Base-by-base conservation (phyloP, 1,284 basidiomycete species). In the Jaminaea rosea region DNA sequence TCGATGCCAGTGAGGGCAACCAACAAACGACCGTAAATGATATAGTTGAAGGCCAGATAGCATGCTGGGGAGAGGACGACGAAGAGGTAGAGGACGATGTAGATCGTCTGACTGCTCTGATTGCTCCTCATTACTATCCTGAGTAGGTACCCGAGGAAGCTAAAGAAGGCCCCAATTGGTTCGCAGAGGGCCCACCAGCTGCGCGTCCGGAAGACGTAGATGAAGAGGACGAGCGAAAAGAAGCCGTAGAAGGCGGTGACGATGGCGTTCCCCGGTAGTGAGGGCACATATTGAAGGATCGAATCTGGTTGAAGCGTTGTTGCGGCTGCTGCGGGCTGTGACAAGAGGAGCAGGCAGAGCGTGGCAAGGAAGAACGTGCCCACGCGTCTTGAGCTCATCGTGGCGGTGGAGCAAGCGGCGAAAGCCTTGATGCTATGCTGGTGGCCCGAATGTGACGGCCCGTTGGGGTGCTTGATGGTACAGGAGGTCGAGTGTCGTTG, bases 1-100 rank as follows among this genome's bases (percentile, higher is more conserved):
- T 15, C 29, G 29, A 31, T 31, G 29, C 29, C 29, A 55, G 15
- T 63, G 26, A 50, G 31, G 28, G 63, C 59, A 7, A 61, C 52
- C 1, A 59, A 56, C 49, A 62, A 49, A 2, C 63, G 44, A 27
- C 65, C 65, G 44, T 58, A 66, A n/a, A 59, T 34, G 17, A 66
- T 52, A 45, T 68, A 68, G 47, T 64, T 62, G 61, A 68, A 68
- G 7, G 65, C 65, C 2, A 68, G 52, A 37, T 56, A 66, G 10
- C 57, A 49, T 8, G 55, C 58, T 8, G 65, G 65, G 2, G 61
- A 59, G 31, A 67, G 55, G 34, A 65, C 59, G 8, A 65, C 56
- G 17, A 63, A 63, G 32, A 64, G 47, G 49, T 54, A 53, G 49
- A 59, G 56, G 5, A 54, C 26, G 28, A 58, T 59, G 54, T 61